Base-by-base conservation (phyloP, 2,329 filamentous ascomycete species). In the Dothistroma septosporum region DNA sequence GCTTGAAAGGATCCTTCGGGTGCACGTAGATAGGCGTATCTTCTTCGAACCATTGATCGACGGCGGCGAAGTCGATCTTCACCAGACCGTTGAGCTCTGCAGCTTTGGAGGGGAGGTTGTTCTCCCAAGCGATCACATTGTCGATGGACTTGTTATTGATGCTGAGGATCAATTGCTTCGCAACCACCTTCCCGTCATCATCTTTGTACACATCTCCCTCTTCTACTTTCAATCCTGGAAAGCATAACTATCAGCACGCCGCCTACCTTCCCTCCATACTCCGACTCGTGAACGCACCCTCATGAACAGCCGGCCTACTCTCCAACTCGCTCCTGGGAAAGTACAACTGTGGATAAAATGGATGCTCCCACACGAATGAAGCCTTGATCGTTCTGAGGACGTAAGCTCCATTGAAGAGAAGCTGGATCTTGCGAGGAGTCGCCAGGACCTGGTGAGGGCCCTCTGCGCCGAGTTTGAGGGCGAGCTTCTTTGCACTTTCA, bases 1-100 rank as follows among this genome's bases (percentile, higher is more conserved):
- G 80, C 65, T 86, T 87, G 74, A 83, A 88, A 0, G 86, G 87
- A 57, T 89, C 86, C 64, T 87, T 88, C 0, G 86, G 86, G 61
- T 89, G 87, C 3, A 84, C 78, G 66, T 80, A 81, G 58, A 88
- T 82, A 1, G 79, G 81, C 0, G 76, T 75, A 55, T 87, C 84
- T 73, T 88, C 86, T 68, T 87, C 85, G 65, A 80, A 80, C 80
- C 80, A 83, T 52, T 76, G 70, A 46, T 80, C 78, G 53, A 70
- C 53, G 21, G 59, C 48, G 12, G 24, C 61, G 60, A 73, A 72
- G 35, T 67, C 63, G 52, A 73, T 65, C 33, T 69, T 70, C 10
- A 72, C 68, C 4, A 72, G 58, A 10, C 60, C 63, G 6, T 41
- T n/a, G 11, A 72, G 59, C 1, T 31, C 22, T 6, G 49, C 50